Evolutionary conservation across 805 yeast genomes (phyloP), one percentile per base, ranked within the genome.

Genomic region (Candida dajiaensis): DNA sequence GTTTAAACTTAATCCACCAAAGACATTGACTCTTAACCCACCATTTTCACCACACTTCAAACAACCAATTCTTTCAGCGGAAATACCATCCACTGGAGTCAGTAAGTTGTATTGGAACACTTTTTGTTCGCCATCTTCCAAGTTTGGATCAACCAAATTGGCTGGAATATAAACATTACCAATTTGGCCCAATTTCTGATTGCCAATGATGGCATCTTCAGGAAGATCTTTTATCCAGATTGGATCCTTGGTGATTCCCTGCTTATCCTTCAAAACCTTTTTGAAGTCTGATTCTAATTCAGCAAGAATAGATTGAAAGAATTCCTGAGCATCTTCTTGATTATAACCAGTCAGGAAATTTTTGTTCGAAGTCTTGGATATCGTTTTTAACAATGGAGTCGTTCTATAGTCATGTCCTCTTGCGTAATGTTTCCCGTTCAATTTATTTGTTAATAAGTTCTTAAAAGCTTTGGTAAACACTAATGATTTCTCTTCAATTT

Each of bases 241-340:
- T 11, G 67, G 63, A 11, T 56, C 57, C 8, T 46, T 48, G 16
- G 38, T 42, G 20, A 63, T 21, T 22, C 29, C 10, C 31, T n/a
- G 13, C 38, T 42, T 9, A 21, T 43, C 13, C 13, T 18, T 31
- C 45, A 28, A 11, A 52, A 50, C 54, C 61, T 62, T 62, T 67
- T 70, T 64, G 63, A 67, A 63, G 46, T 82, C 86, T 37, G 69
- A 69, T 58, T 86, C 95, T 28, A 86, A 68, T 47, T 83, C 78
- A 38, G 77, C 72, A 73, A 86, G 71, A 2, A 85, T 75, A 43
- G 83, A 74, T 62, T 90, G 97, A 69, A 90, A 90, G 59, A 90
- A 90, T 63, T 90, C 98, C 65, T 90, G 97, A 0, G 97, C 97
- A 68, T 90, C 98, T 64, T 90, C 97, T 67, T 90, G 98, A 59